Percentiles rank a stretch among this genome's conserved stretches.
Evolutionary conservation across 768 basidiomycete genomes (phyloP).

Genomic region (Epithele typhae): DNA sequence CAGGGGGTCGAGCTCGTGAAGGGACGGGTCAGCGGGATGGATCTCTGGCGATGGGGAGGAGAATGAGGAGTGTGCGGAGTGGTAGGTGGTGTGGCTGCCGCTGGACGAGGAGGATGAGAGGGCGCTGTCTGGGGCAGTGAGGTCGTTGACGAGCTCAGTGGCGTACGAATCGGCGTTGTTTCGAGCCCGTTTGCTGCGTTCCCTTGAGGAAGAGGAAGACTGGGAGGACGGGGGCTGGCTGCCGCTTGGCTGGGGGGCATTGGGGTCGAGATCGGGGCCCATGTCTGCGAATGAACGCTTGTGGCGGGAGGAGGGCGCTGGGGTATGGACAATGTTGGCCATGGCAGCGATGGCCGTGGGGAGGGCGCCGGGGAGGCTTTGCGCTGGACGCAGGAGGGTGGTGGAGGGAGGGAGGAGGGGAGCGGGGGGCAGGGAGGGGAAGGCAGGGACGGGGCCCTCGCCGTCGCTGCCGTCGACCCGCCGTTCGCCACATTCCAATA

Average conservation of each 20-base stretch:
- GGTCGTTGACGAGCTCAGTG: constrained; percentile 7
- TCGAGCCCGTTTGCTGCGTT: constrained; percentile 13
- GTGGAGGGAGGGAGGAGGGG: no score
- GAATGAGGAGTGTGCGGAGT: constrained; percentile 10
- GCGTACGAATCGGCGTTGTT: constrained; percentile 11
- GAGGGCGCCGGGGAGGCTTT: no score
- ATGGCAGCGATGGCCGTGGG: no score
- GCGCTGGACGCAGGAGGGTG: no score
- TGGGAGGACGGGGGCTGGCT: no score
- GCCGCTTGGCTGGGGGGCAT: background rate
- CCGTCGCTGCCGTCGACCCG: no score
- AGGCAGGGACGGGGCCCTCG: no score
- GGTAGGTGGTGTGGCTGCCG: constrained; percentile 11
- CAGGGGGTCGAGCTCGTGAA: no score
- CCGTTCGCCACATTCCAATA: no score
- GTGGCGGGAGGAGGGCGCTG: background rate
- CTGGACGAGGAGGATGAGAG: constrained; percentile 5
- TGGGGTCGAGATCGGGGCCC: constrained; percentile 3
- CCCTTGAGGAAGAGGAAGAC: background rate
- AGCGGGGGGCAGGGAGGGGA: no score
- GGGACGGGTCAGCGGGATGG: background rate
- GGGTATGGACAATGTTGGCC: background rate
- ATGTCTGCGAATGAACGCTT: constrained; percentile 14
- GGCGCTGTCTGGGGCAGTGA: constrained; percentile 1
- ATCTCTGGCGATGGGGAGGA: background rate